phyloP scores from a whole-genome alignment of 164 flowering plant species.

The Brasenia schreberi region DNA sequence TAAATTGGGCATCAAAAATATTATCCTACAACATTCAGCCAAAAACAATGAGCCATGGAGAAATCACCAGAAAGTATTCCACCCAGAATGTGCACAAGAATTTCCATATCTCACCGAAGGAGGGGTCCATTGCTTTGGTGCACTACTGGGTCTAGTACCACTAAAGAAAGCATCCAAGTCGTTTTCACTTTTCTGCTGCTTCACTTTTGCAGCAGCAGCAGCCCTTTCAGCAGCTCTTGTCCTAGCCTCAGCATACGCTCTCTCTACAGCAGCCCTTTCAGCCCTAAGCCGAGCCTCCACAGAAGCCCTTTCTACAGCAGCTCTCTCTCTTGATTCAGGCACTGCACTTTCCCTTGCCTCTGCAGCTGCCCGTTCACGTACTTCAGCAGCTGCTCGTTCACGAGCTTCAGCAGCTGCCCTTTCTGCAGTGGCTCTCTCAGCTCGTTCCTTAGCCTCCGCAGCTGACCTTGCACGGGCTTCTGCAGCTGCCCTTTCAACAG shows the following conservation, averaged over 20 bases:
- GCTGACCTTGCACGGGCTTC: constrained; percentile 94
- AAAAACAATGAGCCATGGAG: background rate
- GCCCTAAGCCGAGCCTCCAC: constrained; percentile 44
- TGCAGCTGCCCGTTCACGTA: constrained; percentile 79
- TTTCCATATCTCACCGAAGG: constrained; percentile 2
- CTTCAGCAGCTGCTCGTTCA: constrained; percentile 60
- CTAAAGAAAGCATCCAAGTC: constrained; percentile 80
- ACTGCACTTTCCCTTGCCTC: constrained; percentile 21
- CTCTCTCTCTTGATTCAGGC: constrained; percentile 26
- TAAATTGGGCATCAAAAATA: constrained; percentile 44
- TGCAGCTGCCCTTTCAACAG: constrained; percentile 84
- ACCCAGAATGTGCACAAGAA: background rate
- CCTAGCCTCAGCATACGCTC: constrained; percentile 68
- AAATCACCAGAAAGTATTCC: background rate
- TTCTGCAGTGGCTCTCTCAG: constrained; percentile 59
- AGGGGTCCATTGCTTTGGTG: constrained; percentile 54
- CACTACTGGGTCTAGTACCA: constrained; percentile 72
- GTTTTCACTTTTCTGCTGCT: constrained; percentile 42
- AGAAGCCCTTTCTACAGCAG: constrained; percentile 41
- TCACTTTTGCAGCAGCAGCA: constrained; percentile 59
- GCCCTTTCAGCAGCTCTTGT: constrained; percentile 75
- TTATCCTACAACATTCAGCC: constrained; percentile 40
- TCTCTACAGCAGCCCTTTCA: constrained; percentile 69
- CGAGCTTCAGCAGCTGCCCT: constrained; percentile 25
- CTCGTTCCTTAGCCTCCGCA: constrained; percentile 65